Percentiles rank a stretch among this genome's conserved stretches.
phyloP scores from a whole-genome alignment of 2,329 filamentous ascomycete genomes.

The Aspergillus hiratsukae region DNA sequence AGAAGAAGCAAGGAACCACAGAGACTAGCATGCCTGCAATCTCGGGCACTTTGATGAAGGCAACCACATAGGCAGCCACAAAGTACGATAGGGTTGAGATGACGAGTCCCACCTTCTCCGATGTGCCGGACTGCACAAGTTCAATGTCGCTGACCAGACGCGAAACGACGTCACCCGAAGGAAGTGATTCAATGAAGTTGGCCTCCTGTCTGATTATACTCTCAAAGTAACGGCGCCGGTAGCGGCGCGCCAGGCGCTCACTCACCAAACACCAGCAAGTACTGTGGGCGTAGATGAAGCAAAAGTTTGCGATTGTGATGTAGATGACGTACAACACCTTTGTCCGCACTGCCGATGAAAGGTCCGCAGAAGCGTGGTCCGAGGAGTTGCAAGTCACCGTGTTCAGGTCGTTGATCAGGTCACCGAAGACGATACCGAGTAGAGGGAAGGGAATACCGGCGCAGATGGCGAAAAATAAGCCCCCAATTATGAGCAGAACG shows the following conservation, averaged over 20 bases:
- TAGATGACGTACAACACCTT: conserved; percentile 61
- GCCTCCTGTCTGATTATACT: conserved; percentile 58
- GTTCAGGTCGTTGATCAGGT: conserved; percentile 38
- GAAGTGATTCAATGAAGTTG: conserved; percentile 59
- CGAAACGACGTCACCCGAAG: conserved; percentile 59
- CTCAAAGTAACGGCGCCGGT: conserved; percentile 58
- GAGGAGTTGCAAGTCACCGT: conserved; percentile 22
- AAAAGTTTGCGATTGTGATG: conserved; percentile 60
- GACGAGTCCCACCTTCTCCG: conserved; percentile 65
- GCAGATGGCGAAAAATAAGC: conserved; percentile 30
- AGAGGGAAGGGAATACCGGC: conserved; percentile 37
- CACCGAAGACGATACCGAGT: conserved; percentile 37
- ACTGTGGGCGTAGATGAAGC: conserved; percentile 60
- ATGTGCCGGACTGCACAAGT: conserved; percentile 62
- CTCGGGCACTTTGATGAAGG: conserved; percentile 59
- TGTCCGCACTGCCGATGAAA: conserved; percentile 22
- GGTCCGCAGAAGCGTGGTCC: conserved; percentile 3
- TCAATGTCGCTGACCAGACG: conserved; percentile 62
- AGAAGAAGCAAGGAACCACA: conserved; percentile 57
- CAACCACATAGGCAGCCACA: conserved; percentile 61
- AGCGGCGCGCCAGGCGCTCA: conserved; percentile 58
- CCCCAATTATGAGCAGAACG: conserved; percentile 23
- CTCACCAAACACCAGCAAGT: conserved; percentile 61
- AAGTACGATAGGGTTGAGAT: conserved; percentile 62
- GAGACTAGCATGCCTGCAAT: conserved; percentile 63